phyloP scores from a whole-genome alignment of 495 filamentous ascomycete genomes.

The Penicillium bovifimosum region DNA sequence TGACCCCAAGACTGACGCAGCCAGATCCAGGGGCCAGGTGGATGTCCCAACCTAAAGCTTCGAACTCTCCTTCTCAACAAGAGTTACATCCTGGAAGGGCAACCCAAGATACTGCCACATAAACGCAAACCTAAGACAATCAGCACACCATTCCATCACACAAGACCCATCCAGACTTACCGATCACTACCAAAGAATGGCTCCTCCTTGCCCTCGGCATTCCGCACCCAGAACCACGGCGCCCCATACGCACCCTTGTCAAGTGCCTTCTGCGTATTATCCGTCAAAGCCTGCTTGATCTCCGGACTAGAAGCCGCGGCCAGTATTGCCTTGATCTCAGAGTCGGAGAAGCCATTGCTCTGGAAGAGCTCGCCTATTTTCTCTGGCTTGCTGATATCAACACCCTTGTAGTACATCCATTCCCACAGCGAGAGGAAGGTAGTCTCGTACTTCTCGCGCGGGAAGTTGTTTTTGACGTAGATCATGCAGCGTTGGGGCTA shows the following conservation, averaged over 20 bases:
- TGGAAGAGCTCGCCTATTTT: conserved; percentile 31
- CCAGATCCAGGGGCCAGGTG: too few species aligned
- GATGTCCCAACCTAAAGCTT: conserved; percentile 11
- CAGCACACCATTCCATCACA: not conserved
- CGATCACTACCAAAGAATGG: conserved; percentile 77
- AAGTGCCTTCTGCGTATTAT: conserved; percentile 52
- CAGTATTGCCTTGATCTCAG: conserved; percentile 49
- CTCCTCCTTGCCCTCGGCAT: conserved; percentile 51
- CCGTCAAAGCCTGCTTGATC: conserved; percentile 54
- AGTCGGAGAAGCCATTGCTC: conserved; percentile 28
- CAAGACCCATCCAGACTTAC: conserved; percentile 30
- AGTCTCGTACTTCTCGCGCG: conserved; percentile 34
- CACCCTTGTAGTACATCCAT: conserved; percentile 41
- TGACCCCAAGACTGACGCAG: too few species aligned
- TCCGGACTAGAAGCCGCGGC: conserved; percentile 38
- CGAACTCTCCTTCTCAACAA: conserved; percentile 22
- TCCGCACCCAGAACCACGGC: conserved; percentile 71
- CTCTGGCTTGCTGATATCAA: conserved; percentile 46
- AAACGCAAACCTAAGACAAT: conserved; percentile 26
- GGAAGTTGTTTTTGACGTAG: conserved; percentile 53
- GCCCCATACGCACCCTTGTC: conserved; percentile 65
- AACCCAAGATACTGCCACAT: conserved; percentile 39
- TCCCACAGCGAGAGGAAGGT: conserved; percentile 43
- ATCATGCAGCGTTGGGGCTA: conserved; percentile 60
- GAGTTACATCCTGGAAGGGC: conserved; percentile 31